Conservation (phyloP, 2,329 filamentous ascomycete species). For the Hymenoscyphus infarciens region DNA sequence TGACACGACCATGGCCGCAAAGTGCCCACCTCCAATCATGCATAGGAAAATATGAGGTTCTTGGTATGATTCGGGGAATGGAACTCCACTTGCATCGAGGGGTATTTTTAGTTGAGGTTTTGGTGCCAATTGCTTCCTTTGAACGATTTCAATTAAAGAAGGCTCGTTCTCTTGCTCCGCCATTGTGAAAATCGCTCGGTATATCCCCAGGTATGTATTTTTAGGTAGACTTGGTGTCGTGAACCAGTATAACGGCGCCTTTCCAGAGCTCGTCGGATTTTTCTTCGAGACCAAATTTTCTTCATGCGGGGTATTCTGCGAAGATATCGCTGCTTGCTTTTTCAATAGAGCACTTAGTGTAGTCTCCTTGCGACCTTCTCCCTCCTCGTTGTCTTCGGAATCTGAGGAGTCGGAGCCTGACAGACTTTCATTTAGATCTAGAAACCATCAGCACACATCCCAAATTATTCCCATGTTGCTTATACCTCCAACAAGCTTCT, state of each 20-base stretch:
- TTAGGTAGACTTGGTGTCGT: slow-evolving; percentile 68
- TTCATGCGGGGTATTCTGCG: slow-evolving; percentile 42
- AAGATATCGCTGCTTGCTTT: slow-evolving; percentile 72
- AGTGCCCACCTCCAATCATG: slow-evolving; percentile 98
- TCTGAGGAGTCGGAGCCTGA: slow-evolving; percentile 78
- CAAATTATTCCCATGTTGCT: not conserved
- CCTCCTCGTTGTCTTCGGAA: slow-evolving; percentile 62
- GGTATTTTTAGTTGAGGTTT: slow-evolving; percentile 45
- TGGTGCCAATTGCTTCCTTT: slow-evolving; percentile 72
- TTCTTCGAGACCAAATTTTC: slow-evolving; percentile 46
- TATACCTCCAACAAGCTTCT: slow-evolving; percentile 66
- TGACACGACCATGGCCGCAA: slow-evolving; percentile 93
- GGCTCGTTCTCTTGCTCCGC: slow-evolving; percentile 64
- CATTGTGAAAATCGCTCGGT: slow-evolving; percentile 73
- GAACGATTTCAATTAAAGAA: slow-evolving; percentile 64
- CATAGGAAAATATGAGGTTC: slow-evolving; percentile 90
- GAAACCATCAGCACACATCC: slow-evolving; percentile 10
- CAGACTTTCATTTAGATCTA: slow-evolving; percentile 80
- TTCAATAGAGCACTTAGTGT: slow-evolving; percentile 74
- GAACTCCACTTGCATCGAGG: slow-evolving; percentile 51
- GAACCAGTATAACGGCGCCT: slow-evolving; percentile 82
- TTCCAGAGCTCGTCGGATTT: slow-evolving; percentile 55
- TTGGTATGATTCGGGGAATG: slow-evolving; percentile 55
- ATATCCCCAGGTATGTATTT: slow-evolving; percentile 80
- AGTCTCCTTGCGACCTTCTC: slow-evolving; percentile 56